Evolutionary conservation across 805 yeast species (phyloP), one percentile per base, ranked within the genome.

Genomic region (Yamadazyma phyllophila): DNA sequence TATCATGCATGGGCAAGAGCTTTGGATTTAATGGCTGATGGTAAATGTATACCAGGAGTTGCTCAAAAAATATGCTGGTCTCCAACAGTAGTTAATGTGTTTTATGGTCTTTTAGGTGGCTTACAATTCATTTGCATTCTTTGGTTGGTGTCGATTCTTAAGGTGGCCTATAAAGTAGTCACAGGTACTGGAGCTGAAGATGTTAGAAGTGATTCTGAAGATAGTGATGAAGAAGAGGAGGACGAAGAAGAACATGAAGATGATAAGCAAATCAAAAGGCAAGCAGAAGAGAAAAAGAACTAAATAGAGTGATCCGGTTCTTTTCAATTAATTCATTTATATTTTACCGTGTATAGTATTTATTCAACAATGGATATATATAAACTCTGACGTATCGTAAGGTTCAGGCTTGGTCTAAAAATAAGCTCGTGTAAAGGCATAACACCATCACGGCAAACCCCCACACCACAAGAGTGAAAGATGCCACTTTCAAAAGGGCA

Each of bases 141-240:
- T 43, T 89, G 97, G 97, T 74, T 89, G 76, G 79, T 70, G 58
- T 72, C 85, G 67, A 89, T 90, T 47, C 50, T 77, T 10, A 81
- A 78, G 54, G 95, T 89, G 20, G 88, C 87, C 9, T 61, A 74
- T 45, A 82, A 77, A 60, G 92, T 89, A 17, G 50, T 88, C 20
- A 70, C 76, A 7, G 97, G 96, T 4, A 72, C 66, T 16, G 80
- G 81, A 30, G 96, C 96, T 1, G 96, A 88, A 55, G 97, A 90
- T 62, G 83, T 85, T 27, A 80, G 97, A 65, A 83, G 92, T 60
- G 96, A 88, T 55, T 83, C 76, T 45, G 95, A 87, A 45, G 88
- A 82, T 42, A 73, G 71, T 9, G 71, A 65, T 30, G 57, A 49
- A 4, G 72, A 67, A 40, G 54, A 46, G n/a, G 56, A 52, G 6